phyloP scores from a whole-genome alignment of 768 basidiomycete species.

The Psilocybe tampanensis region DNA sequence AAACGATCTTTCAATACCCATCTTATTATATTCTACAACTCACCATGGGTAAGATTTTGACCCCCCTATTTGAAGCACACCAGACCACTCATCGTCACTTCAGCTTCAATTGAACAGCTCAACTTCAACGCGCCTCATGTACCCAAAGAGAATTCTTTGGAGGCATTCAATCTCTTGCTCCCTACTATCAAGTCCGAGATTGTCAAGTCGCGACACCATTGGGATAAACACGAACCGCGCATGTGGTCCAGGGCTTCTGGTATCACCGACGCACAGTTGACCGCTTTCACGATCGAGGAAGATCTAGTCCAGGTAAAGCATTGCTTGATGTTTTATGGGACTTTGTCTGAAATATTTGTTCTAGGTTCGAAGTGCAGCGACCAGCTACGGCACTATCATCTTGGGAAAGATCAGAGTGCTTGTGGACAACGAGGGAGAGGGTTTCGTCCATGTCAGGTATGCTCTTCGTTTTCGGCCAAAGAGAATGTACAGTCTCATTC shows the following conservation, averaged over 20 bases:
- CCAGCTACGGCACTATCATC: constrained; percentile 70
- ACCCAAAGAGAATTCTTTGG: constrained; percentile 61
- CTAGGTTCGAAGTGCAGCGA: constrained; percentile 54
- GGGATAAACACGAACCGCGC: constrained; percentile 72
- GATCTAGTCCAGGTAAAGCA: constrained; percentile 42
- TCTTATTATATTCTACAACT: too few species aligned
- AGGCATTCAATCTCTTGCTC: constrained; percentile 62
- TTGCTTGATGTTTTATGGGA: constrained; percentile 35
- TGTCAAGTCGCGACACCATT: constrained; percentile 63
- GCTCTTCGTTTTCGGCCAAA: constrained; percentile 11
- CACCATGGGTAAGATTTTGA: constrained; percentile 10
- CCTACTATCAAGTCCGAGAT: constrained; percentile 66
- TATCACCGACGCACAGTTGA: constrained; percentile 55
- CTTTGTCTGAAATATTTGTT: neutral
- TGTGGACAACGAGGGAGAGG: constrained; percentile 61
- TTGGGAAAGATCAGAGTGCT: constrained; percentile 79
- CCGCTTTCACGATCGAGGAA: constrained; percentile 48
- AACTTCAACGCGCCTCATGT: constrained; percentile 58
- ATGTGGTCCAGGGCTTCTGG: constrained; percentile 68
- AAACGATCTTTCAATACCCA: neutral
- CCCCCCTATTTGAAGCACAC: neutral
- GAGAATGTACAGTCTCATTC: constrained; percentile 7
- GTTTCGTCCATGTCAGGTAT: constrained; percentile 74
- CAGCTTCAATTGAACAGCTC: constrained; percentile 62
- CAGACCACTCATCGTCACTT: neutral